A percentile compares a stretch with the other conserved stretches of the same genome.
Evolutionary conservation across 768 basidiomycete species (phyloP).

Genomic region (Gymnopilus dilepis): DNA sequence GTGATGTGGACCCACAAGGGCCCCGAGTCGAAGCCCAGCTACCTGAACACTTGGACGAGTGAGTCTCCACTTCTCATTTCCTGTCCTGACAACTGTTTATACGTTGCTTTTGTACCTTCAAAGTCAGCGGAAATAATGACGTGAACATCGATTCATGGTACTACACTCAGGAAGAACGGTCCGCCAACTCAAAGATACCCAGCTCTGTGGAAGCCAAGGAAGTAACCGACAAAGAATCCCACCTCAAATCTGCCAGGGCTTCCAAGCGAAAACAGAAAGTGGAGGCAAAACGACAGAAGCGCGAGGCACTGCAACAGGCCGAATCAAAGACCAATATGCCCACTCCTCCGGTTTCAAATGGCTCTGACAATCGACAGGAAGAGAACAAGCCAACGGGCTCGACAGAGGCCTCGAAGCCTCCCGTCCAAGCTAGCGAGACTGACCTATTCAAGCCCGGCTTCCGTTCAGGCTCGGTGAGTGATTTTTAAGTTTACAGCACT

Average conservation of each 20-base stretch:
- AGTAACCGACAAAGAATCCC: neutral
- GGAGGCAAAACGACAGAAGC: slow-evolving; percentile 14
- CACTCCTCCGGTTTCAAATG: neutral
- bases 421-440: neutral
- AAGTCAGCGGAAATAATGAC: neutral
- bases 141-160: slow-evolving; percentile 19
- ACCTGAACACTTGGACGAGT: slow-evolving; percentile 37
- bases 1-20: slow-evolving; percentile 25
- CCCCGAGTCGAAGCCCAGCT: slow-evolving; percentile 18
- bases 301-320: slow-evolving; percentile 1
- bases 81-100: neutral
- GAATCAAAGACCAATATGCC: neutral
- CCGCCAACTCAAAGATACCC: too few relatives aligned
- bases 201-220: slow-evolving; percentile 4
- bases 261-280: slow-evolving; percentile 2
- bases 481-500: neutral
- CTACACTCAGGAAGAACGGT: slow-evolving; percentile 12
- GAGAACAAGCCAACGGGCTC: neutral
- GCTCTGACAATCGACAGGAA: neutral
- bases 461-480: slow-evolving; percentile 6
- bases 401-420: neutral
- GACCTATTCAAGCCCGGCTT: slow-evolving; percentile 1
- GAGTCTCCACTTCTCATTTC: slow-evolving; percentile 5
- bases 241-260: neutral
- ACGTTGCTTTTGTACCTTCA: too few relatives aligned